These are phyloP conservation scores for Avena eriantha DNA, from an alignment of 176 grass and related monocot species.

Conservation along the genomic window DNA sequence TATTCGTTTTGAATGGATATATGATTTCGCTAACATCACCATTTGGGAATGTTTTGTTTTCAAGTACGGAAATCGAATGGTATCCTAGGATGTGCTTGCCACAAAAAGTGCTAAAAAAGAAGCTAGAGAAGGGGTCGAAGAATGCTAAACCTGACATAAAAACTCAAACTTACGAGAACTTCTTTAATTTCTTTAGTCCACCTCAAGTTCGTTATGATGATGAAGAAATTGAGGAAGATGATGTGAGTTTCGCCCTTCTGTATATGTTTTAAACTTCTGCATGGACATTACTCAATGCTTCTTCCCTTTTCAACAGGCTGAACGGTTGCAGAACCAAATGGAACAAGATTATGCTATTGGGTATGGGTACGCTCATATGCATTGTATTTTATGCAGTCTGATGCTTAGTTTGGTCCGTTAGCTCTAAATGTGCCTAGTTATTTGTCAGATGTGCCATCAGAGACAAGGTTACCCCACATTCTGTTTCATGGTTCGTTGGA, in stretches of 20 bases:
- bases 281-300: neutral
- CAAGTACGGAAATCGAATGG: slow-evolving; percentile 87
- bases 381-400: too few relatives aligned
- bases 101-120: slow-evolving; percentile 79
- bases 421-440: slow-evolving; percentile 18
- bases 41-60: neutral
- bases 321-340: slow-evolving; percentile 88
- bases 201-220: slow-evolving; percentile 90
- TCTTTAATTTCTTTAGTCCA: slow-evolving; percentile 97
- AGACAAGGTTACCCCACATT: slow-evolving; percentile 91
- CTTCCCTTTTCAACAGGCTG: slow-evolving; percentile 60
- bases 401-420: neutral
- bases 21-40: neutral
- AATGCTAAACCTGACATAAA: slow-evolving; percentile 76
- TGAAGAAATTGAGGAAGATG: slow-evolving; percentile 51
- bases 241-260: neutral
- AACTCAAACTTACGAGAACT: slow-evolving; percentile 83
- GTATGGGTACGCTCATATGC: slow-evolving; percentile 34
- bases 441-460: slow-evolving; percentile 76
- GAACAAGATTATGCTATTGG: slow-evolving; percentile 93
- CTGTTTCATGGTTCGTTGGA: slow-evolving; percentile 83
- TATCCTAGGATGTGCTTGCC: slow-evolving; percentile 77
- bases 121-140: slow-evolving; percentile 54
- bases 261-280: neutral
- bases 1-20: neutral